These are phyloP conservation scores for Biscutella laevigata DNA, from an alignment of 441 rosid species.

Conservation along the genomic window DNA sequence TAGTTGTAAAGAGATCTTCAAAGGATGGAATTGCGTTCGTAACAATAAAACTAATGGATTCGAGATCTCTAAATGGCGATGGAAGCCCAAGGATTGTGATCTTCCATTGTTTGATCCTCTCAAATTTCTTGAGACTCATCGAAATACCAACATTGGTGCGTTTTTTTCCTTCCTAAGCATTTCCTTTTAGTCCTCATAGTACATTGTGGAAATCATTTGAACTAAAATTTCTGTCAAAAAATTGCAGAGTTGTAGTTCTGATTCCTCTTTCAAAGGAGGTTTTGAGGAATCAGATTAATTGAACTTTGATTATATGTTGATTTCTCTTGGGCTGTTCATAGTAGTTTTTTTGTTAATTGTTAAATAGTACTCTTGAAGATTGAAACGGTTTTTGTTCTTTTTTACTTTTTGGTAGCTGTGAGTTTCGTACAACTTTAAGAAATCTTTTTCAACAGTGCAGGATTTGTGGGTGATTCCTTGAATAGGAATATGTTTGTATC, in stretches of 20 bases:
- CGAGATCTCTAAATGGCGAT: constrained; percentile 62
- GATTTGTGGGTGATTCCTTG: constrained; percentile 87
- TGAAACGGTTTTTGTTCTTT: no score
- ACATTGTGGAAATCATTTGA: no score
- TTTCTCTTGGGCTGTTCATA: no score
- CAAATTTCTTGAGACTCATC: constrained; percentile 41
- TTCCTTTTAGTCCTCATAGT: no score
- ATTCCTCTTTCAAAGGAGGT: no score
- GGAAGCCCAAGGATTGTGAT: constrained; percentile 61
- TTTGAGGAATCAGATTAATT: neutral
- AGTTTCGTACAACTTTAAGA: constrained; percentile 24
- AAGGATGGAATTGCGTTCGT: constrained; percentile 84
- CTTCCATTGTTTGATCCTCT: constrained; percentile 59
- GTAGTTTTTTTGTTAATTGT: no score
- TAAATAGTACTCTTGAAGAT: no score
- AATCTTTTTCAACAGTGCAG: constrained; percentile 47
- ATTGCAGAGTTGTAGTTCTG: no score
- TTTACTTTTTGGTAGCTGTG: neutral
- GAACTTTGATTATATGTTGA: no score
- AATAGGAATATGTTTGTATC: constrained; percentile 95
- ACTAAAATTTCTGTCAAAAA: no score
- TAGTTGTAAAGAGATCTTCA: constrained; percentile 79
- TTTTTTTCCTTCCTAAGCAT: no score
- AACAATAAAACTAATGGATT: constrained; percentile 52
- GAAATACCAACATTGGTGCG: constrained; percentile 68